Conservation (phyloP, 805 yeast genomes). For the Wickerhamomyces alni region DNA sequence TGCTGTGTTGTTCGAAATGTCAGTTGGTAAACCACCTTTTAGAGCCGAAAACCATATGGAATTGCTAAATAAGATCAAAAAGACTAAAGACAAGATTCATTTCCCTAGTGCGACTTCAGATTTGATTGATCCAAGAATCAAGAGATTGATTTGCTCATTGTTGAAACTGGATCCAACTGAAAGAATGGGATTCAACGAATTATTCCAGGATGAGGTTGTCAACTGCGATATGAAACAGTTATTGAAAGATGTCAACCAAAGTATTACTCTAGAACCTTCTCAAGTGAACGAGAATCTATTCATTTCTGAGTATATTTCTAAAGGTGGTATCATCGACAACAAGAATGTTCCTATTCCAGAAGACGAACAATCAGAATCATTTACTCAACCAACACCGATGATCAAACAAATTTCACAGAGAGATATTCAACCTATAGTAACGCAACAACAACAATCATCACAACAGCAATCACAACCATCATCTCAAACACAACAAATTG, state of each 20-base stretch:
- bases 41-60: constrained; percentile 92
- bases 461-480: constrained; percentile 3
- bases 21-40: constrained; percentile 95
- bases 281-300: constrained; percentile 71
- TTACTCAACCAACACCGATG: constrained; percentile 2
- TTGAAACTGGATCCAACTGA: constrained; percentile 82
- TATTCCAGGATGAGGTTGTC: constrained; percentile 70
- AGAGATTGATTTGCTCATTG: constrained; percentile 65
- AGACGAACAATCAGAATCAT: constrained; percentile 9
- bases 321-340: constrained; percentile 21
- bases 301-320: constrained; percentile 70
- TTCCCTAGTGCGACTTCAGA: constrained; percentile 60
- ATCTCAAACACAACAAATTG: constrained; percentile 1
- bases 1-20: constrained; percentile 92
- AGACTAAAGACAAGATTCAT: constrained; percentile 66
- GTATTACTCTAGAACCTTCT: constrained; percentile 58
- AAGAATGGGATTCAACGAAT: constrained; percentile 83
- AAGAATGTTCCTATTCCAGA: constrained; percentile 11
- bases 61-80: constrained; percentile 78
- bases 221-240: constrained; percentile 39
- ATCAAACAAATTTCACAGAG: constrained; percentile 19
- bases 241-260: constrained; percentile 33
- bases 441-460: constrained; percentile 6
- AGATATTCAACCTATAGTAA: constrained; percentile 20
- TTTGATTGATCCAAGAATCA: constrained; percentile 53